Conservation (phyloP, 192 early-diverging fungal genomes). For the Funneliformis mosseae region DNA sequence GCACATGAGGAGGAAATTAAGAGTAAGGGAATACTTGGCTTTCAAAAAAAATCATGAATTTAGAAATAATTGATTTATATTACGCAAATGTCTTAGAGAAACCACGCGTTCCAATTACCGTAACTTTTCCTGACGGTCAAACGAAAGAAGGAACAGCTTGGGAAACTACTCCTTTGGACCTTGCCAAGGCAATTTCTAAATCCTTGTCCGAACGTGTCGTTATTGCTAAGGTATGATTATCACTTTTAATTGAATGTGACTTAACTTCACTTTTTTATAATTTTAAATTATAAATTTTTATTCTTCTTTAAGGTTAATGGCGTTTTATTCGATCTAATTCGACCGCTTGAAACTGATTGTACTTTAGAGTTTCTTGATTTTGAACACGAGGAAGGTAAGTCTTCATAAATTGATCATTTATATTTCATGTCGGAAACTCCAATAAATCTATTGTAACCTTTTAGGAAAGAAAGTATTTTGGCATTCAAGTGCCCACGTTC, state of each 20-base stretch:
- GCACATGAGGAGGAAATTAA: constrained; percentile 32
- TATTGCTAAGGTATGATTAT: constrained; percentile 80
- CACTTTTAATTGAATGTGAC: background rate
- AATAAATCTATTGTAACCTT: background rate
- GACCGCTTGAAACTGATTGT: constrained; percentile 83
- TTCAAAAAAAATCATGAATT: background rate
- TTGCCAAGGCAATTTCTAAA: constrained; percentile 87
- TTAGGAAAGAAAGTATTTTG: constrained; percentile 86
- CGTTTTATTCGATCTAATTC: constrained; percentile 82
- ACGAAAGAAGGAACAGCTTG: constrained; percentile 80
- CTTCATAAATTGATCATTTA: background rate
- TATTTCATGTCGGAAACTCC: background rate
- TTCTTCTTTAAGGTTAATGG: constrained; percentile 64
- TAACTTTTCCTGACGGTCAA: constrained; percentile 89
- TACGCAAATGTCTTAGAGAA: constrained; percentile 52
- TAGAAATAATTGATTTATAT: background rate
- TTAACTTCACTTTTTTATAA: background rate
- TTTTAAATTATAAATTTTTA: background rate
- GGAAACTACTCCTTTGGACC: constrained; percentile 94
- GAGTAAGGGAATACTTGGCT: background rate
- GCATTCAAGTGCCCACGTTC: constrained; percentile 97
- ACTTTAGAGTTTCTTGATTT: constrained; percentile 91
- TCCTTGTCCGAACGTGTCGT: constrained; percentile 88
- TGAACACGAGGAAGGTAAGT: constrained; percentile 80
- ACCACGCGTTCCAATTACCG: constrained; percentile 72